These are phyloP conservation scores for Picea engelmannii DNA, from an alignment of 83 land plant species.

Conservation along the genomic window DNA sequence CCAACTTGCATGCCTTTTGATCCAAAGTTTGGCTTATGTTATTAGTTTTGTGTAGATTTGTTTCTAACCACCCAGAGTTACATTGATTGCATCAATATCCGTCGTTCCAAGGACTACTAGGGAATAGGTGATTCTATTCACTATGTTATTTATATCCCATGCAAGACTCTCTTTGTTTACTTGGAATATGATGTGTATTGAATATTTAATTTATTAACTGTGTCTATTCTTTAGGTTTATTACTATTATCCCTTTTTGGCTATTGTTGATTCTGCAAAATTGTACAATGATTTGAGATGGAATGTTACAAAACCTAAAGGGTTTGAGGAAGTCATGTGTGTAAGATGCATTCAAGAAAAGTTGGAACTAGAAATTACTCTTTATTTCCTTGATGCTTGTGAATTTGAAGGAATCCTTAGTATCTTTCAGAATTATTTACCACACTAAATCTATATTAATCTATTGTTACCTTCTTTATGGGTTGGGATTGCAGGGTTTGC, in stretches of 20 bases:
- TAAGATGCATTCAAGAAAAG: constrained; percentile 91
- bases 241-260: constrained; percentile 90
- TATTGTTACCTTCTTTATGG: not conserved
- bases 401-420: too few relatives aligned
- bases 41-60: constrained; percentile 95
- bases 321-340: constrained; percentile 97
- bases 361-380: not conserved
- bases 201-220: not conserved
- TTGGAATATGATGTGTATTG: not conserved
- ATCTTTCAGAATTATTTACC: too few relatives aligned
- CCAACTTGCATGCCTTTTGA: not conserved
- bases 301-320: constrained; percentile 96
- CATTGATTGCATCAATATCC: constrained; percentile 84
- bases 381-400: not conserved
- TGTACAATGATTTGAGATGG: constrained; percentile 98
- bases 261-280: constrained; percentile 85
- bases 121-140: constrained; percentile 72
- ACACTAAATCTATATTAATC: not conserved
- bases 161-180: not conserved
- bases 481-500: constrained; percentile 62
- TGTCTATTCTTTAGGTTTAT: constrained; percentile 58
- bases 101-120: constrained; percentile 95
- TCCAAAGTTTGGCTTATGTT: not conserved
- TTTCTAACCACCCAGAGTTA: constrained; percentile 82
- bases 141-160: not conserved